phyloP scores from a whole-genome alignment of 768 basidiomycete genomes.

The Panellus pusillus region DNA sequence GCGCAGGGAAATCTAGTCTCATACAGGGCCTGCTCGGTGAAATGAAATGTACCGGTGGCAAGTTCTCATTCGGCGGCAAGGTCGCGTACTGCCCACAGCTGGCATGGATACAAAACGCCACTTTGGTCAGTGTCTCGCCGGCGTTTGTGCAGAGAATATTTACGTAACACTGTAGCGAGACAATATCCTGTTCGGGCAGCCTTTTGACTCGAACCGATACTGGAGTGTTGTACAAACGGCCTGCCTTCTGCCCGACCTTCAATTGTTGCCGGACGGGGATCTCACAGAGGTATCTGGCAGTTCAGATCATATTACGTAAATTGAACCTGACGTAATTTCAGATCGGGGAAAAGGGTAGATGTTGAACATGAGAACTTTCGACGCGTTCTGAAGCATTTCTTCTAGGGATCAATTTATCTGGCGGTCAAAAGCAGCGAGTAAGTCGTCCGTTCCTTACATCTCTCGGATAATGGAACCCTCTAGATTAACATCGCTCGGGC shows the following conservation, averaged over 20 bases:
- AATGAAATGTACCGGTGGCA: conserved; percentile 56
- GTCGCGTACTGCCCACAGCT: conserved; percentile 73
- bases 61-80: conserved; percentile 58
- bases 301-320: background rate
- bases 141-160: background rate
- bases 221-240: conserved; percentile 62
- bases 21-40: conserved; percentile 69
- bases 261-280: conserved; percentile 68
- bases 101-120: conserved; percentile 76
- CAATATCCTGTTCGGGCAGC: conserved; percentile 67
- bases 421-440: conserved; percentile 66
- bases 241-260: conserved; percentile 62
- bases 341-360: conserved; percentile 64
- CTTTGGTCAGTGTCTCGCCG: conserved; percentile 41
- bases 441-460: conserved; percentile 5
- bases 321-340: conserved; percentile 22
- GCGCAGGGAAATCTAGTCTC: conserved; percentile 66
- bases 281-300: conserved; percentile 54
- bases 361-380: background rate
- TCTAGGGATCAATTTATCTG: conserved; percentile 55
- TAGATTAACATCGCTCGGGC: conserved; percentile 71
- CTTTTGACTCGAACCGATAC: conserved; percentile 63
- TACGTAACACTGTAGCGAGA: conserved; percentile 43
- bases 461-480: background rate
- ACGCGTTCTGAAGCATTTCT: background rate